Percentiles rank a stretch among this genome's conserved stretches.
These are phyloP conservation scores for Psilocybe azurescens DNA, from an alignment of 768 basidiomycete genomes.

Conservation along the genomic window DNA sequence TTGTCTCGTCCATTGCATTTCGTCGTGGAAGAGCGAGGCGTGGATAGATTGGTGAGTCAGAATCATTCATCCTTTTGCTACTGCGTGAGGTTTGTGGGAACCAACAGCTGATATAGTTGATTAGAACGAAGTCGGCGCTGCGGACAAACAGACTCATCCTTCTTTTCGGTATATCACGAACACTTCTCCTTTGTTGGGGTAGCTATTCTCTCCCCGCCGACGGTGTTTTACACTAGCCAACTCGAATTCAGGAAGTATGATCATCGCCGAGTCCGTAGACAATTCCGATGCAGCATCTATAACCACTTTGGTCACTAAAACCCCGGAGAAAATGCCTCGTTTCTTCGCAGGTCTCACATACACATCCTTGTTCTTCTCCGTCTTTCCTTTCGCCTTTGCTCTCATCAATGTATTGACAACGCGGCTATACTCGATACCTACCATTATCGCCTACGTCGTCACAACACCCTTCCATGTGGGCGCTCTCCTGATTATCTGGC, in stretches of 20 bases:
- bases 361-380: slow-evolving; percentile 13
- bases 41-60: too few species aligned
- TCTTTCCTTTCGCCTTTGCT: slow-evolving; percentile 16
- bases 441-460: slow-evolving; percentile 17
- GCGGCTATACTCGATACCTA: slow-evolving; percentile 15
- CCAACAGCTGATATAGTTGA: too few species aligned
- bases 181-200: neutral
- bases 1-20: too few species aligned
- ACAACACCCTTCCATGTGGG: slow-evolving; percentile 20
- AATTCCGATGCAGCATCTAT: slow-evolving; percentile 18
- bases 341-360: slow-evolving; percentile 18
- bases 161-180: too few species aligned
- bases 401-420: slow-evolving; percentile 16
- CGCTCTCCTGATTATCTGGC: slow-evolving; percentile 18
- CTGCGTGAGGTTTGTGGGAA: too few species aligned
- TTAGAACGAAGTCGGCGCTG: too few species aligned
- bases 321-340: slow-evolving; percentile 11
- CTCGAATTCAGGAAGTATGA: slow-evolving; percentile 4
- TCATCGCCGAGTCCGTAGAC: slow-evolving; percentile 14
- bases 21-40: too few species aligned
- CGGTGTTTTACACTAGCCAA: neutral
- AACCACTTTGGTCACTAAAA: slow-evolving; percentile 13
- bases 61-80: too few species aligned
- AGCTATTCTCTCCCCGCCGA: neutral
- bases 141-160: too few species aligned